A percentile compares a stretch with the other conserved stretches of the same genome.
These are phyloP conservation scores for Phytophthora pluvialis DNA, from an alignment of 352 stramenopile genomes.

Conservation along the genomic window DNA sequence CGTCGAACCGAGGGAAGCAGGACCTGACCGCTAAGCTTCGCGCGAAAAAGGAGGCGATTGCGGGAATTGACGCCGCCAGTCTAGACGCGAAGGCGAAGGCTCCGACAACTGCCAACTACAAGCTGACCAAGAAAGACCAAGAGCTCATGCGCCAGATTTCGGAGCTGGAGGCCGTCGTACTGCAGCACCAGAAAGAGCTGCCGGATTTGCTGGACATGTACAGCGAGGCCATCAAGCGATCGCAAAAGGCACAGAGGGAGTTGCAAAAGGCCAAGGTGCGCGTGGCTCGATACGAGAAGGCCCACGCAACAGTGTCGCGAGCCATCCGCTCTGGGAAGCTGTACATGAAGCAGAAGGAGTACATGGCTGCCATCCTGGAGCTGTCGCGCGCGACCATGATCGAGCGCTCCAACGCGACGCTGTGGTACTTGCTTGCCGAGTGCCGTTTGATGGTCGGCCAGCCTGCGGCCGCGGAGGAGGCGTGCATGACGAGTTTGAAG, in stretches of 20 bases:
- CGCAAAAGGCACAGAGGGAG: slow-evolving; percentile 38
- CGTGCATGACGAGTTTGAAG: slow-evolving; percentile 63
- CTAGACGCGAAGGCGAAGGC: slow-evolving; percentile 29
- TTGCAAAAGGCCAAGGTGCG: slow-evolving; percentile 47
- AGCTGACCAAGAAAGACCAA: slow-evolving; percentile 40
- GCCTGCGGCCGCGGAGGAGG: slow-evolving; percentile 53
- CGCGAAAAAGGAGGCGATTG: slow-evolving; percentile 36
- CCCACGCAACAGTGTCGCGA: slow-evolving; percentile 49
- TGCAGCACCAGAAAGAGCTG: slow-evolving; percentile 58
- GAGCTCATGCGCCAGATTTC: slow-evolving; percentile 51
- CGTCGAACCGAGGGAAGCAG: slow-evolving; percentile 31
- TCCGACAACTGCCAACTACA: slow-evolving; percentile 38
- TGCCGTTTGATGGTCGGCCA: slow-evolving; percentile 59
- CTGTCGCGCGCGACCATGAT: slow-evolving; percentile 52
- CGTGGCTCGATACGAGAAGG: slow-evolving; percentile 55
- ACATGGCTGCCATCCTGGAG: slow-evolving; percentile 67
- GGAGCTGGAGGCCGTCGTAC: slow-evolving; percentile 49
- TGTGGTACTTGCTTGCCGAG: slow-evolving; percentile 65
- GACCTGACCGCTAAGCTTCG: slow-evolving; percentile 27
- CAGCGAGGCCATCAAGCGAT: slow-evolving; percentile 41
- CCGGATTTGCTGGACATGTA: slow-evolving; percentile 51
- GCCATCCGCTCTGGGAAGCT: slow-evolving; percentile 43
- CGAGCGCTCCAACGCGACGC: slow-evolving; percentile 53
- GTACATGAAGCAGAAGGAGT: slow-evolving; percentile 61
- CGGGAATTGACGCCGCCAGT: slow-evolving; percentile 38